Base-by-base conservation (phyloP, 495 filamentous ascomycete genomes). In the Achaetomiella virescens region DNA sequence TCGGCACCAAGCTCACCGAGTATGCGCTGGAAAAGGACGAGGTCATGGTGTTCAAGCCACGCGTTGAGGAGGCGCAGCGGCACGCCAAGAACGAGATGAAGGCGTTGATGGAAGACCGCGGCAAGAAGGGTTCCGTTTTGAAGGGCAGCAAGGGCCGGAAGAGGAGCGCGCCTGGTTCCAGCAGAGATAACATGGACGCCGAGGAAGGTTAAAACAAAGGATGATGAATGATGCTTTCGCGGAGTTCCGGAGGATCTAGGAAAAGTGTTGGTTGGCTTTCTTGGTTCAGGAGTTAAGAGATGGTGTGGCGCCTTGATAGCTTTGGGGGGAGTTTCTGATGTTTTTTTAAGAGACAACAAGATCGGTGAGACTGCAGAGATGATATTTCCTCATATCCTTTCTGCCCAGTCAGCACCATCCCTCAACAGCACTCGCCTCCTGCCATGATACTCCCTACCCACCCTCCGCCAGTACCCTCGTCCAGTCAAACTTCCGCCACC, bases 401-500 rank as follows among this genome's bases (percentile, higher is more conserved):
- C 27, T 31, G 27, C 27, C 9, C 27, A 31, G 9, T 5, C 27
- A 31, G 9, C 27, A 4, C 9, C 27, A 31, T 31, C 27, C 27
- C 27, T 31, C 27, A 31, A 31, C 27, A 4, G n/a, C 27, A 4
- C 27, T 9, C 27, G 4, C 27, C 27, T n/a, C 33, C 17, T 25
- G 4, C 20, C 15, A 4, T 42, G n/a, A n/a, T 17, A 38, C 7
- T 2, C 37, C 25, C 25, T 35, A 55, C 48, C 33, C 27, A 18
- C 42, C 71, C 50, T 75, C 78, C 18, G 75, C 64, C 35, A 98
- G 70, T 24, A 91, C 84, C 64, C 85, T 84, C 18, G 93, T 97
- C 95, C 95, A 98, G 75, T 98, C 93, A 70, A 89, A 97, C 72
- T 90, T 89, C 63, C 81, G 81, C 93, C 93, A 98, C 45, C 82